phyloP scores from a whole-genome alignment of 164 flowering plant species.

The Umbellularia californica region DNA sequence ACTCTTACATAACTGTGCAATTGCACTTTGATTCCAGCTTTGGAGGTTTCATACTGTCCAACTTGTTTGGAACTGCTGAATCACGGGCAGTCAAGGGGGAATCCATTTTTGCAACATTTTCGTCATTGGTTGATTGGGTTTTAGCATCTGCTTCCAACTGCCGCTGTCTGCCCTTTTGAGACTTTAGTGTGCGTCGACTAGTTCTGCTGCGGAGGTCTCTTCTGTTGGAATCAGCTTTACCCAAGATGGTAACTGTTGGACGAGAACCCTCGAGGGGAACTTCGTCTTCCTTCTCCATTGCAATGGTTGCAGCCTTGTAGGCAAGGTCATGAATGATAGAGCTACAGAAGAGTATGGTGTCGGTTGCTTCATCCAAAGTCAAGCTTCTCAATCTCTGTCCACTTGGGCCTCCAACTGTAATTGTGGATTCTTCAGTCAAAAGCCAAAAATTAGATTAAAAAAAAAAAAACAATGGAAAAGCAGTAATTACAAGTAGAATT shows the following conservation, averaged over 20 bases:
- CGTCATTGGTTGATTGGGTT: constrained; percentile 14
- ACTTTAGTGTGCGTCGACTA: constrained; percentile 44
- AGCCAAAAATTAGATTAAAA: neutral
- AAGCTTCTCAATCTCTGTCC: constrained; percentile 57
- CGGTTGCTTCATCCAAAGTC: constrained; percentile 91
- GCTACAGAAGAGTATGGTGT: constrained; percentile 85
- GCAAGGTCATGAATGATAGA: constrained; percentile 83
- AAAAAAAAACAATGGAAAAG: neutral
- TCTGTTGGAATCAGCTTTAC: constrained; percentile 39
- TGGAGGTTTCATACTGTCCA: constrained; percentile 49
- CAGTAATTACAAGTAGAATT: neutral
- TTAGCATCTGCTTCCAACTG: constrained; percentile 42
- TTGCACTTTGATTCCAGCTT: constrained; percentile 89
- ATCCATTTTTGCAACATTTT: neutral
- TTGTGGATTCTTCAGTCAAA: constrained; percentile 61
- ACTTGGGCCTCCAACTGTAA: constrained; percentile 38
- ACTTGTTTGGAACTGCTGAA: constrained; percentile 19
- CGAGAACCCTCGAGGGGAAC: constrained; percentile 40
- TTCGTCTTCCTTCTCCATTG: constrained; percentile 58
- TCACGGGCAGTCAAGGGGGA: constrained; percentile 6
- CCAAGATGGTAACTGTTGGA: constrained; percentile 58
- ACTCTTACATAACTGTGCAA: constrained; percentile 72
- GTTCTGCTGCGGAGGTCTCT: constrained; percentile 34
- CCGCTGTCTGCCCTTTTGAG: constrained; percentile 48
- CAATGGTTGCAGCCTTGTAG: constrained; percentile 72